Conservation (phyloP, 345 rosid genomes). For the Triadica sebifera region DNA sequence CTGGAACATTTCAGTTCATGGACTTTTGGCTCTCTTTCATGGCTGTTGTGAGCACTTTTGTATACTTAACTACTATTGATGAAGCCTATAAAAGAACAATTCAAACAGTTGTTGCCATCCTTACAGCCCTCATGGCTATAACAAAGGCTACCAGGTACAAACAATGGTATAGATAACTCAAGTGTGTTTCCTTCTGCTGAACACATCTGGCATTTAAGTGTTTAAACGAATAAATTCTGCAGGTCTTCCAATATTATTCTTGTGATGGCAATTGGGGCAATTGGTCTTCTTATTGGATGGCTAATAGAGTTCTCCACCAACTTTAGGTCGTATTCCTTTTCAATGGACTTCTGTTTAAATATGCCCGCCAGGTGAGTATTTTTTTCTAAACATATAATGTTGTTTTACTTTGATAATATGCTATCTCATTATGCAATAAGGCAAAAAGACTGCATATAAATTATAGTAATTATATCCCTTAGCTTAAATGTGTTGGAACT, state of each 20-base stretch:
- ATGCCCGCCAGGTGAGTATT: slow-evolving; percentile 48
- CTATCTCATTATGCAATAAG: background rate
- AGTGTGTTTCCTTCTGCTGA: slow-evolving; percentile 9
- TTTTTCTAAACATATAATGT: background rate
- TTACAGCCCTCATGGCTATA: slow-evolving; percentile 86
- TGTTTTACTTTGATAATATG: background rate
- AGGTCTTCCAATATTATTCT: slow-evolving; percentile 82
- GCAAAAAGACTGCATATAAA: background rate
- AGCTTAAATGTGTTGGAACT: slow-evolving; percentile 1
- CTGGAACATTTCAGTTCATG: slow-evolving; percentile 72
- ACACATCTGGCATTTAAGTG: background rate
- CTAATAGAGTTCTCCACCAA: slow-evolving; percentile 67
- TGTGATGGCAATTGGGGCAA: slow-evolving; percentile 73
- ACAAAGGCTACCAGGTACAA: slow-evolving; percentile 90
- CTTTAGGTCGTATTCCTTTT: slow-evolving; percentile 50
- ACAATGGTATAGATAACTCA: slow-evolving; percentile 17
- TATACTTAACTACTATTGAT: slow-evolving; percentile 64
- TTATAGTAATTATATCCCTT: background rate
- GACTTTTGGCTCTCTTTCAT: slow-evolving; percentile 99
- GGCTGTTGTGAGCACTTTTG: slow-evolving; percentile 90
- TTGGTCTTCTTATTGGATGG: slow-evolving; percentile 77
- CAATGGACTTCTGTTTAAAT: slow-evolving; percentile 43
- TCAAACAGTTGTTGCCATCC: slow-evolving; percentile 76
- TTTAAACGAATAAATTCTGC: slow-evolving; percentile 23
- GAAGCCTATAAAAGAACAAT: slow-evolving; percentile 78